Percentiles rank a stretch among this genome's conserved stretches.
phyloP scores from a whole-genome alignment of 2,329 filamentous ascomycete species.

The Aciculosporium take region DNA sequence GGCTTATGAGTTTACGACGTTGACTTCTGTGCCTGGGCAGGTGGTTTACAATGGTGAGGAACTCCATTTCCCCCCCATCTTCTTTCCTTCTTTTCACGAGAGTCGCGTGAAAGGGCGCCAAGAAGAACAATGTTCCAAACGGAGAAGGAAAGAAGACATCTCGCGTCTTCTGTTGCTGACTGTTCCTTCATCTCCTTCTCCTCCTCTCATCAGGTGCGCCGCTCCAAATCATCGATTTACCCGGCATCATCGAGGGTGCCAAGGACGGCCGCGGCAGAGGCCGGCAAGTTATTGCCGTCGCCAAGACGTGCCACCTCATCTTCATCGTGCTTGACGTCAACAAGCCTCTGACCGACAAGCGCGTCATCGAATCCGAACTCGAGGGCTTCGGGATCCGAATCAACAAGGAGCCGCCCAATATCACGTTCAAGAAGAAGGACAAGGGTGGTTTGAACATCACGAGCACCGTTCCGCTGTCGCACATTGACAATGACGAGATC shows the following conservation, averaged over 20 bases:
- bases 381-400: conserved; percentile 96
- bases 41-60: conserved; percentile 71
- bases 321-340: conserved; percentile 98
- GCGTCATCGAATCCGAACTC: conserved; percentile 84
- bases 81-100: no score
- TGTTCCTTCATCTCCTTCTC: neutral
- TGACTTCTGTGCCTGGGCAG: conserved; percentile 94
- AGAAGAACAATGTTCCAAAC: no score
- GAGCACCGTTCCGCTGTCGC: conserved; percentile 78
- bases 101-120: no score
- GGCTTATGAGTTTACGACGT: conserved; percentile 95
- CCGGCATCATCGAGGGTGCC: conserved; percentile 96
- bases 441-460: conserved; percentile 94
- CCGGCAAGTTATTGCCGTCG: conserved; percentile 95
- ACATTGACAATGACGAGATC: conserved; percentile 94
- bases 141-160: no score
- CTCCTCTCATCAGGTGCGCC: conserved; percentile 48
- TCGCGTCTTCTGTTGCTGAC: neutral
- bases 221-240: conserved; percentile 94
- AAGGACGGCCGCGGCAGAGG: conserved; percentile 97
- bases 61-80: neutral
- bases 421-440: conserved; percentile 99
- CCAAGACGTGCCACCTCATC: conserved; percentile 96
- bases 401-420: conserved; percentile 95
- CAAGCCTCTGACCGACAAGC: conserved; percentile 94